phyloP scores from a whole-genome alignment of 208 protist genomes.

The Pavlovales sp. region DNA sequence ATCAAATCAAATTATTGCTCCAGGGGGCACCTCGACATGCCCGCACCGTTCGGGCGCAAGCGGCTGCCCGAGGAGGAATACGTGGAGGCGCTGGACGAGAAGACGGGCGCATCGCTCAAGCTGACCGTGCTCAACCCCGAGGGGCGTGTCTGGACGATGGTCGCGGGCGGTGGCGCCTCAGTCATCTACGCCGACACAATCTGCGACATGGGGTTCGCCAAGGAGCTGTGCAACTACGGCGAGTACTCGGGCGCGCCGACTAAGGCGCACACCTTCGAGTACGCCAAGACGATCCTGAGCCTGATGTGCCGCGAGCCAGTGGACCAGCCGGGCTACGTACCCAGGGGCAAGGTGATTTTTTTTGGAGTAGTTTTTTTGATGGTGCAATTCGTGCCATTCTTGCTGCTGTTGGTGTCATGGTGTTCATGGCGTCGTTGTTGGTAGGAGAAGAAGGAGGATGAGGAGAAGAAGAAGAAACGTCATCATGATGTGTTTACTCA shows the following conservation, averaged over 20 bases:
- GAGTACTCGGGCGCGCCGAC: constrained; percentile 77
- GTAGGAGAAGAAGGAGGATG: no score
- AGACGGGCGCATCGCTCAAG: constrained; percentile 78
- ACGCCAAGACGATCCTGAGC: constrained; percentile 72
- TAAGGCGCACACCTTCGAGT: constrained; percentile 72
- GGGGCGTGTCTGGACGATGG: constrained; percentile 75
- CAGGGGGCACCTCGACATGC: constrained; percentile 70
- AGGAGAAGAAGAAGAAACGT: no score
- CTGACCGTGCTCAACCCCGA: constrained; percentile 75
- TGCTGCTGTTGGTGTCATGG: no score
- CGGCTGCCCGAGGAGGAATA: constrained; percentile 69
- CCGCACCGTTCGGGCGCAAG: constrained; percentile 69
- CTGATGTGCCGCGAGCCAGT: constrained; percentile 64
- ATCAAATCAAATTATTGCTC: no score
- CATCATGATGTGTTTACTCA: no score
- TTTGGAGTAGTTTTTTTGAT: no score
- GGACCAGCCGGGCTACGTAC: constrained; percentile 16
- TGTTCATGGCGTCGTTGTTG: no score
- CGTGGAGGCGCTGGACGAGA: constrained; percentile 71
- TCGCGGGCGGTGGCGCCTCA: constrained; percentile 77
- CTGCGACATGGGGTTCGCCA: constrained; percentile 64
- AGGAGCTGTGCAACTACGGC: constrained; percentile 74
- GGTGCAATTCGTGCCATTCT: no score
- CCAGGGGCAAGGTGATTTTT: constrained; percentile 50
- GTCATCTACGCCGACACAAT: constrained; percentile 77